Base-by-base conservation (phyloP, 2,329 filamentous ascomycete species). In the Penicillium sp. region DNA sequence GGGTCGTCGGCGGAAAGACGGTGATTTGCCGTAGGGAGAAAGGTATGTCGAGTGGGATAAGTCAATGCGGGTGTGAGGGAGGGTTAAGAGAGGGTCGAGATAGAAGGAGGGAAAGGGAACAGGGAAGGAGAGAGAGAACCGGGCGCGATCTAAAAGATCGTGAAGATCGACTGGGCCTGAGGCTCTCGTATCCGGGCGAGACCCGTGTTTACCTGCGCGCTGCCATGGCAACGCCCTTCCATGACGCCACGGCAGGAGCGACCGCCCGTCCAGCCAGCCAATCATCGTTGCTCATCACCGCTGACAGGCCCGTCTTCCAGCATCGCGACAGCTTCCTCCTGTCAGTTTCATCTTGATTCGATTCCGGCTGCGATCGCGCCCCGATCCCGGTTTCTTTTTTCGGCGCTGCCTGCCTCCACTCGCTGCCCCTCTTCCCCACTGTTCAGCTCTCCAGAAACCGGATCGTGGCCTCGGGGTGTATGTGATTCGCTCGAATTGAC, bases 211-310 rank as follows among this genome's bases (percentile, higher is more conserved):
- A 64, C 63, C 39, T 41, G n/a, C 17, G 16, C 33, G 47, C 39
- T 66, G 62, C 58, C 59, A 66, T 65, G 56, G 63, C 63, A 66
- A 66, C 63, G 46, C 40, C 33, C 37, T 30, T 18, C 39, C 11
- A 53, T 51, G 53, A 54, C 53, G 53, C 51, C 46, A 54, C 43
- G 45, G 36, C 50, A n/a, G n/a, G n/a, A n/a, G n/a, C n/a, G n/a
- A n/a, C n/a, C n/a, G n/a, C n/a, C n/a, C n/a, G n/a, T n/a, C n/a
- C n/a, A n/a, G n/a, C n/a, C n/a, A n/a, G n/a, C n/a, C n/a, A n/a
- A n/a, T n/a, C n/a, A n/a, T n/a, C n/a, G n/a, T n/a, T n/a, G n/a
- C n/a, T n/a, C n/a, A n/a, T n/a, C n/a, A n/a, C n/a, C n/a, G n/a
- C n/a, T n/a, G n/a, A n/a, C n/a, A n/a, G n/a, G n/a, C n/a, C n/a